phyloP scores from a whole-genome alignment of 805 yeast species.

The Brettanomyces bruxellensis region DNA sequence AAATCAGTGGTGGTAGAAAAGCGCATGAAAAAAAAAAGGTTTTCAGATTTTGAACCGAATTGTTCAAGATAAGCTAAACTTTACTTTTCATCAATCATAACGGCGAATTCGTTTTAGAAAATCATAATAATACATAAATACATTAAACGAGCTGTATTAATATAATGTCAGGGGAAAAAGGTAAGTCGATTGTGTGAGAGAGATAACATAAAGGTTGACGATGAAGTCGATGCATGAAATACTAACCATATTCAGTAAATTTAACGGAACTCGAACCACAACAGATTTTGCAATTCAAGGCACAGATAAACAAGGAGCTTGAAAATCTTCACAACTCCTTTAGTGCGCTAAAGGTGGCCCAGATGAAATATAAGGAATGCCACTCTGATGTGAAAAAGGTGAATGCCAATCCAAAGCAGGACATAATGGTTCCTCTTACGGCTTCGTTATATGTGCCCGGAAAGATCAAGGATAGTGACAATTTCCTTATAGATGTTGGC shows the following conservation, averaged over 20 bases:
- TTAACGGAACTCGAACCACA: slow-evolving; percentile 67
- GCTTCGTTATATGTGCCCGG: slow-evolving; percentile 89
- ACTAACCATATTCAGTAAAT: slow-evolving; percentile 20
- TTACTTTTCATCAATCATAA: no score
- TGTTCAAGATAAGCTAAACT: no score
- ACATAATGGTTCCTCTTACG: slow-evolving; percentile 77
- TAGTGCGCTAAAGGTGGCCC: slow-evolving; percentile 77
- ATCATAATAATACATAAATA: no score
- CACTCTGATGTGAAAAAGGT: slow-evolving; percentile 43
- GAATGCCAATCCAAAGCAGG: slow-evolving; percentile 20
- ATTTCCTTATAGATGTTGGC: slow-evolving; percentile 87
- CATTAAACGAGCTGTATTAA: no score
- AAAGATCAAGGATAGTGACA: slow-evolving; percentile 49
- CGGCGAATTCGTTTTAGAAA: no score
- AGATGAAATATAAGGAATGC: slow-evolving; percentile 74
- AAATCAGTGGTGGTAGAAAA: no score
- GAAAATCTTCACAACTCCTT: slow-evolving; percentile 80
- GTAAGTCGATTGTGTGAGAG: no score
- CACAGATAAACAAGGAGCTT: slow-evolving; percentile 74
- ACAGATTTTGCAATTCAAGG: slow-evolving; percentile 76
- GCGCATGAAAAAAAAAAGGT: no score
- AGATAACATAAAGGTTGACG: no score
- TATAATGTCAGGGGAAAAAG: no score
- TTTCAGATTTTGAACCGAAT: no score
- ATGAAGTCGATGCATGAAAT: not conserved